A percentile compares a stretch with the other conserved stretches of the same genome.
Evolutionary conservation across 805 yeast genomes (phyloP).

Genomic region (Cyberlindnera veronae): DNA sequence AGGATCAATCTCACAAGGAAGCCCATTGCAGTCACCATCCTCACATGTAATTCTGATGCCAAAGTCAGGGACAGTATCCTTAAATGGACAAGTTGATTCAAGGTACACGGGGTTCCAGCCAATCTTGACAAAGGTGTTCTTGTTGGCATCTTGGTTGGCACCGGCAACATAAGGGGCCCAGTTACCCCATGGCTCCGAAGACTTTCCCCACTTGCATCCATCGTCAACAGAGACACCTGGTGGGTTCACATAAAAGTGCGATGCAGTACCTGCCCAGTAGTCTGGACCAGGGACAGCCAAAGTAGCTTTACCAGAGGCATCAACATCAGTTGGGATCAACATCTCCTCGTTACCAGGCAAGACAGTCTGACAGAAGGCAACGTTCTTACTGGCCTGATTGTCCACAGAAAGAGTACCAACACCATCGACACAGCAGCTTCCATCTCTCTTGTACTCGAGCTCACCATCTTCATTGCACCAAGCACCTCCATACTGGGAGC

Average conservation of each 20-base stretch:
- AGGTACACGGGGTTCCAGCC: conserved; percentile 90
- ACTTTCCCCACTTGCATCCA: conserved; percentile 83
- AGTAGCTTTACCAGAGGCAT: conserved; percentile 42
- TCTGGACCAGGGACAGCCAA: conserved; percentile 84
- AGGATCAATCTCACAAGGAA: conserved; percentile 82
- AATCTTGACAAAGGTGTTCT: conserved; percentile 75
- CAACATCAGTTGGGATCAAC: conserved; percentile 79
- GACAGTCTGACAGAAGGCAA: conserved; percentile 90
- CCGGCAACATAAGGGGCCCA: conserved; percentile 96
- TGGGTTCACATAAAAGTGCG: conserved; percentile 81
- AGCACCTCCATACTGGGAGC: conserved; percentile 79
- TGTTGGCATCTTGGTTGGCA: conserved; percentile 68
- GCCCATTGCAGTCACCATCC: conserved; percentile 68
- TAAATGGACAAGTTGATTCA: conserved; percentile 54
- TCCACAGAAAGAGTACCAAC: conserved; percentile 64
- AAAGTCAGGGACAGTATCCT: conserved; percentile 52
- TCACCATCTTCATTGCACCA: conserved; percentile 71
- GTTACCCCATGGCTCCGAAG: conserved; percentile 69
- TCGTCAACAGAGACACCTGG: conserved; percentile 76
- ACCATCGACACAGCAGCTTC: conserved; percentile 71
- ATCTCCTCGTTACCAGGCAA: conserved; percentile 93
- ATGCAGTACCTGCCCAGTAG: conserved; percentile 83
- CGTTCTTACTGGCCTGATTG: conserved; percentile 53
- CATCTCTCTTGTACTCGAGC: conserved; percentile 55
- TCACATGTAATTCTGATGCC: conserved; percentile 77